Conservation (phyloP, 2,329 filamentous ascomycete species). For the Clarireedia homoeocarpa region DNA sequence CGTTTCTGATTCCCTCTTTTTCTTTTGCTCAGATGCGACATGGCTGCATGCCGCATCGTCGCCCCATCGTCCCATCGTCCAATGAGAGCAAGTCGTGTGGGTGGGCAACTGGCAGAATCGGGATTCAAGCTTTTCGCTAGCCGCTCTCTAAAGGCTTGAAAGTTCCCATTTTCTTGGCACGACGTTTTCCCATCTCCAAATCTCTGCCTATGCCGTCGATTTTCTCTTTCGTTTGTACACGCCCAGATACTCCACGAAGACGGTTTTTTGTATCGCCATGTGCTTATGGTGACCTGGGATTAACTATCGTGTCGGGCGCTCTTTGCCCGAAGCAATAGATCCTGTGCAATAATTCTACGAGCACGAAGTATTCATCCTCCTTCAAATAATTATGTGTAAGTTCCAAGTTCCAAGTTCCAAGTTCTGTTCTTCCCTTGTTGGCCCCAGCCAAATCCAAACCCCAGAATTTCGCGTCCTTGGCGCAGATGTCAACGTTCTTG, state of each 20-base stretch:
- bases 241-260: too few relatives aligned
- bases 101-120: neutral
- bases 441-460: neutral
- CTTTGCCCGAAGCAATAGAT: conserved; percentile 4
- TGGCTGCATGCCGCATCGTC: too few relatives aligned
- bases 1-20: too few relatives aligned
- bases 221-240: neutral
- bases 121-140: neutral
- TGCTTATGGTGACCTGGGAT: neutral
- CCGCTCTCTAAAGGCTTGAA: neutral
- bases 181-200: neutral
- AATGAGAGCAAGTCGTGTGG: too few relatives aligned
- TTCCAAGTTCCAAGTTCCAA: neutral
- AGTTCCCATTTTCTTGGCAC: neutral
- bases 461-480: conserved; percentile 5
- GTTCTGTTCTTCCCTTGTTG: neutral
- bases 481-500: conserved; percentile 14
- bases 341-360: neutral
- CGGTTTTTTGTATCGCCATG: too few relatives aligned
- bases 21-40: too few relatives aligned
- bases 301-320: neutral
- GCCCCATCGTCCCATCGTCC: too few relatives aligned
- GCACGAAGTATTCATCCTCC: neutral
- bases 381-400: conserved; percentile 1
- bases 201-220: neutral